phyloP scores from a whole-genome alignment of 106 monocot genomes.

The Platanthera zijinensis region DNA sequence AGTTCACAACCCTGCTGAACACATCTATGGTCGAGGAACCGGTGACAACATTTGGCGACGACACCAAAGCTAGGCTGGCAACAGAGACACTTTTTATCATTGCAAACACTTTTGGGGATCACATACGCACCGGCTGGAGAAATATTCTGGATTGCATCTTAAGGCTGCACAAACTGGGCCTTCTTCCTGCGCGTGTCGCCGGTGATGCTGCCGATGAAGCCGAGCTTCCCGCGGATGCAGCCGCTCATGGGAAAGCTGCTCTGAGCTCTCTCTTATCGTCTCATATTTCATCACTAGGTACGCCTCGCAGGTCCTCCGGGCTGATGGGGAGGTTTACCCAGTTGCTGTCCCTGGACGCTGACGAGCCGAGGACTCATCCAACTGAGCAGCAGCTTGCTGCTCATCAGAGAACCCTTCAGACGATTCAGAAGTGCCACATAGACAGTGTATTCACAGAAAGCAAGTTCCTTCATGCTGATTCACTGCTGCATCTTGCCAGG shows the following conservation, averaged over 20 bases:
- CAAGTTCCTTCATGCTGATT: constrained; percentile 77
- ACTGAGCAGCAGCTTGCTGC: constrained; percentile 65
- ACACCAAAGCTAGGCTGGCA: constrained; percentile 64
- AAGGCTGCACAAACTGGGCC: constrained; percentile 54
- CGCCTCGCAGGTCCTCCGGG: constrained; percentile 38
- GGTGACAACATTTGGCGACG: constrained; percentile 58
- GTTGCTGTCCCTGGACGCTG: constrained; percentile 50
- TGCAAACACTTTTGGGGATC: constrained; percentile 63
- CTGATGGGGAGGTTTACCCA: constrained; percentile 75
- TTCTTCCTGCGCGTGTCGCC: constrained; percentile 57
- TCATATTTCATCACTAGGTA: constrained; percentile 31
- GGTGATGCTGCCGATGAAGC: constrained; percentile 51
- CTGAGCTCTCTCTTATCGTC: constrained; percentile 23
- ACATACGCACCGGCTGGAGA: constrained; percentile 58
- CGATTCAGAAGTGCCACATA: constrained; percentile 60
- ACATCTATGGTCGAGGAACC: constrained; percentile 44
- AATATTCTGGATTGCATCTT: constrained; percentile 67
- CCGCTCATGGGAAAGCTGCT: constrained; percentile 25
- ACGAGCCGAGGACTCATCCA: constrained; percentile 53
- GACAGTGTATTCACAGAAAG: constrained; percentile 69
- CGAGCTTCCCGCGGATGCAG: constrained; percentile 27
- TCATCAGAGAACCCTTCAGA: constrained; percentile 47
- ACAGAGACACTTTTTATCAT: constrained; percentile 63
- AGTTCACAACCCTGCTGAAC: constrained; percentile 58
- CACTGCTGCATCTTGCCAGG: constrained; percentile 44